A percentile compares a stretch with the other conserved stretches of the same genome.
These are phyloP conservation scores for Chytridiales sp. DNA, from an alignment of 371 early-diverging fungal genomes.

Conservation along the genomic window DNA sequence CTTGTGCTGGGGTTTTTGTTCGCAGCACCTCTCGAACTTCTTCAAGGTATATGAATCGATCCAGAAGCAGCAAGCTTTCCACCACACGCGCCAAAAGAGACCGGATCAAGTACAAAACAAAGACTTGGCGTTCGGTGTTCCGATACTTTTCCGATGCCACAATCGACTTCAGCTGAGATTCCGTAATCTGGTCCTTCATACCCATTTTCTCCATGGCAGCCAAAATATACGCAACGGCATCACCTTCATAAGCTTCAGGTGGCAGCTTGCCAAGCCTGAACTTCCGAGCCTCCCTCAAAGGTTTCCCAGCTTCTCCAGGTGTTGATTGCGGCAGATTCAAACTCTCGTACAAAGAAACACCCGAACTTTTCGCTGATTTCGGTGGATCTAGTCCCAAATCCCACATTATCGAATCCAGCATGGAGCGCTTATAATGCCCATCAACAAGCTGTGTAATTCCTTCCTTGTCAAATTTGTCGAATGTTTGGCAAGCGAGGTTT, in stretches of 20 bases:
- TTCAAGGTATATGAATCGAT: slow-evolving; percentile 64
- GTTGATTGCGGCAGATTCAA: not conserved
- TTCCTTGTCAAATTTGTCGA: slow-evolving; percentile 8
- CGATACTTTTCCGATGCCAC: slow-evolving; percentile 2
- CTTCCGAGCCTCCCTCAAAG: slow-evolving; percentile 9
- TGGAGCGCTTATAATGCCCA: slow-evolving; percentile 22
- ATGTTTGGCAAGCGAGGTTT: slow-evolving; percentile 45
- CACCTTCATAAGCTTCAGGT: slow-evolving; percentile 10
- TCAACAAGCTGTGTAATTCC: slow-evolving; percentile 5
- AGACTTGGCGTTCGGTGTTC: slow-evolving; percentile 44
- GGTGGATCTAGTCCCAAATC: slow-evolving; percentile 1
- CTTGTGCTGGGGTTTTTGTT: too few relatives aligned
- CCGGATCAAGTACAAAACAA: slow-evolving; percentile 69
- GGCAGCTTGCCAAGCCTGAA: slow-evolving; percentile 19
- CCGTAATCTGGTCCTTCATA: not conserved
- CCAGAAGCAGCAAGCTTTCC: slow-evolving; percentile 72
- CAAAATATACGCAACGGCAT: slow-evolving; percentile 10
- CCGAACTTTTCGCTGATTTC: not conserved
- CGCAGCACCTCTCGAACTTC: slow-evolving; percentile 30
- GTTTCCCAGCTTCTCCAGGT: too few relatives aligned
- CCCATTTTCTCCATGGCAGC: slow-evolving; percentile 16
- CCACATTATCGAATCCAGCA: slow-evolving; percentile 20
- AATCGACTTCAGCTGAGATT: slow-evolving; percentile 6
- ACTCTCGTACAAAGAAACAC: slow-evolving; percentile 1
- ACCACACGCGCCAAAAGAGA: slow-evolving; percentile 66